These are phyloP conservation scores for Pelargonium nanum DNA, from an alignment of 345 rosid genomes.

Conservation along the genomic window DNA sequence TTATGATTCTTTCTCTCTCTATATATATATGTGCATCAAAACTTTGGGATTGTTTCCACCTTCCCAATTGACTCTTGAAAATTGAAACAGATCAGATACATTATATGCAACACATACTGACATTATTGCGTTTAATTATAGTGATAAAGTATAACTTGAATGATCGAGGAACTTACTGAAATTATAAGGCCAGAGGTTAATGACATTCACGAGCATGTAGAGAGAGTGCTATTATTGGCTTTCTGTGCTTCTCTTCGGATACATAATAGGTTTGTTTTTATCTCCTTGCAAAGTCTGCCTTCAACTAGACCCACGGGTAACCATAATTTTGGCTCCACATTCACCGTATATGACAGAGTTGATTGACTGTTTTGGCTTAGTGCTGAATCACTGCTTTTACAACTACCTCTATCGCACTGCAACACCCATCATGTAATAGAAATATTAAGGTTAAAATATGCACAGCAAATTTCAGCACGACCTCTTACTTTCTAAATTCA, in stretches of 20 bases:
- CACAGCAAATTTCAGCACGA: background rate
- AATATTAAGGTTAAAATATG: background rate
- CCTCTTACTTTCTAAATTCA: background rate
- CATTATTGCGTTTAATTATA: background rate
- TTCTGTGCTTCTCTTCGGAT: conserved; percentile 57
- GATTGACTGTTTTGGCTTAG: conserved; percentile 37
- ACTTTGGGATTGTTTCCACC: background rate
- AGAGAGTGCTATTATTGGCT: conserved; percentile 14
- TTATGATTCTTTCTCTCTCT: too few species aligned
- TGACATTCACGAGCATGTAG: background rate
- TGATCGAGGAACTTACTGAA: background rate
- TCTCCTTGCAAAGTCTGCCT: conserved; percentile 69
- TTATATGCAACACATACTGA: background rate
- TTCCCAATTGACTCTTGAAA: background rate
- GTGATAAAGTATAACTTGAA: background rate
- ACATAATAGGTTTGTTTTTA: conserved; percentile 52
- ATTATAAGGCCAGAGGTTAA: background rate
- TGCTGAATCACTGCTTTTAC: conserved; percentile 17
- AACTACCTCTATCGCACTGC: conserved; percentile 35
- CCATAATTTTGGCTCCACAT: conserved; percentile 76
- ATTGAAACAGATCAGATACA: background rate
- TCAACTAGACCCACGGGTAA: conserved; percentile 68
- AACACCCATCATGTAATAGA: conserved; percentile 7
- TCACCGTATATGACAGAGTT: conserved; percentile 49
- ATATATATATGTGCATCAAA: background rate